Percentiles rank a stretch among this genome's conserved stretches.
Evolutionary conservation across 192 early-diverging fungal genomes (phyloP).

Genomic region (Umbelopsis vinacea): DNA sequence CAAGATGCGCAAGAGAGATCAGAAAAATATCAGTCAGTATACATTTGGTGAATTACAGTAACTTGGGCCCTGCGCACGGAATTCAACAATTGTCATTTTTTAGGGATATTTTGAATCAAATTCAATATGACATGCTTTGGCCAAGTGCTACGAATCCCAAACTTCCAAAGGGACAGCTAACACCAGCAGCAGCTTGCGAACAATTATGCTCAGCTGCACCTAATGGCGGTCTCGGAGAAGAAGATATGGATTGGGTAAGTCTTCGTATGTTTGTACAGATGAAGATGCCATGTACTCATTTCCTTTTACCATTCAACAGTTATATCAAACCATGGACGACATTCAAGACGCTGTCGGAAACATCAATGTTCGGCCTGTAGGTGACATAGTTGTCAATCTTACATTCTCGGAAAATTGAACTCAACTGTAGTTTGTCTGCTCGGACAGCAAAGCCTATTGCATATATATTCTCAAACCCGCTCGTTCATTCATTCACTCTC

Average conservation of each 20-base stretch:
- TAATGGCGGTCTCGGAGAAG: slow-evolving; percentile 26
- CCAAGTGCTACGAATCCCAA: not conserved
- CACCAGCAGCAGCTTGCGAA: not conserved
- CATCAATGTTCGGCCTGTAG: slow-evolving; percentile 39
- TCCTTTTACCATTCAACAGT: slow-evolving; percentile 1
- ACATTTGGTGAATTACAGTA: too few species aligned
- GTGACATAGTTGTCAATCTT: slow-evolving; percentile 43
- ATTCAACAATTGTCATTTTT: not conserved
- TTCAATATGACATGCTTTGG: slow-evolving; percentile 8
- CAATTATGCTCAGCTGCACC: slow-evolving; percentile 13
- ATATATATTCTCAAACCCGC: not conserved
- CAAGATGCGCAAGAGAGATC: slow-evolving; percentile 33
- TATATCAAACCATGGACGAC: slow-evolving; percentile 39
- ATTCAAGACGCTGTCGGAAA: slow-evolving; percentile 36
- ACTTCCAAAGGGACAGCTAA: slow-evolving; percentile 1
- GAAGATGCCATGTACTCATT: not conserved
- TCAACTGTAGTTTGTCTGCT: not conserved
- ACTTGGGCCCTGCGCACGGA: too few species aligned
- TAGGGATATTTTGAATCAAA: slow-evolving; percentile 17
- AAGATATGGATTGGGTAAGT: slow-evolving; percentile 25
- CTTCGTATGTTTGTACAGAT: not conserved
- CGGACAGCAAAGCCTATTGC: not conserved
- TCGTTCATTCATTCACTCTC: not conserved
- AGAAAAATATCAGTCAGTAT: slow-evolving; percentile 26
- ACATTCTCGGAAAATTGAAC: slow-evolving; percentile 28